Percentiles rank a stretch among this genome's conserved stretches.
phyloP scores from a whole-genome alignment of 768 basidiomycete species.

The Tulasnella sp. region DNA sequence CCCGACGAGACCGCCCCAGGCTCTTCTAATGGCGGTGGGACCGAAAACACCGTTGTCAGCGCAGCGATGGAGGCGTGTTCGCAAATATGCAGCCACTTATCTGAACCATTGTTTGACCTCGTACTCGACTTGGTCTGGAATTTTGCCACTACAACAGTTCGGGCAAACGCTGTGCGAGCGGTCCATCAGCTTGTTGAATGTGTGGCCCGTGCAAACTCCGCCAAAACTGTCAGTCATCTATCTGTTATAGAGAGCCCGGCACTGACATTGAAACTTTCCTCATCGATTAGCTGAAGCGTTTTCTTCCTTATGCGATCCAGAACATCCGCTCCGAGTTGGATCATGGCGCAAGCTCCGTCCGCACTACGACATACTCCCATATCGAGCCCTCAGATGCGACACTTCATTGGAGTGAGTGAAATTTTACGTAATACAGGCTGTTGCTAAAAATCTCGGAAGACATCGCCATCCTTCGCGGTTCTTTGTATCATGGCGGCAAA shows the following conservation, averaged over 20 bases:
- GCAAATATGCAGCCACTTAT: conserved; percentile 76
- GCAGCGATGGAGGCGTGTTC: conserved; percentile 71
- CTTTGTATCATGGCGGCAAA: conserved; percentile 67
- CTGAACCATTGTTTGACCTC: conserved; percentile 73
- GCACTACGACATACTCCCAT: conserved; percentile 70
- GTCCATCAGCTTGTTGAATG: conserved; percentile 85
- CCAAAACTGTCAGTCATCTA: conserved; percentile 64
- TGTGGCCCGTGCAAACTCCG: conserved; percentile 72
- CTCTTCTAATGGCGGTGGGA: neutral
- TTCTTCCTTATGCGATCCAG: conserved; percentile 68
- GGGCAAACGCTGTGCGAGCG: conserved; percentile 83
- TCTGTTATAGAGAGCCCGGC: neutral
- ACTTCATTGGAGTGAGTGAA: conserved; percentile 81
- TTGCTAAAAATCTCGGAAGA: conserved; percentile 55
- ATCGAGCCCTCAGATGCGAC: conserved; percentile 81
- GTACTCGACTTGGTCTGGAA: conserved; percentile 80
- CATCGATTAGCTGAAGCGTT: conserved; percentile 63
- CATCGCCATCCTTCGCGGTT: conserved; percentile 76
- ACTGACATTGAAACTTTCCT: conserved; percentile 44
- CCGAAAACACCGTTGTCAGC: conserved; percentile 55
- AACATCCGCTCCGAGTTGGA: conserved; percentile 83
- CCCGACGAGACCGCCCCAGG: conserved; percentile 64
- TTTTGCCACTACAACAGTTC: conserved; percentile 81
- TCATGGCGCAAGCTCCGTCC: conserved; percentile 81
- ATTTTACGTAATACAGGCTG: neutral